Conservation (phyloP, 129 eudicot species). For the Pittosporum tobira region DNA sequence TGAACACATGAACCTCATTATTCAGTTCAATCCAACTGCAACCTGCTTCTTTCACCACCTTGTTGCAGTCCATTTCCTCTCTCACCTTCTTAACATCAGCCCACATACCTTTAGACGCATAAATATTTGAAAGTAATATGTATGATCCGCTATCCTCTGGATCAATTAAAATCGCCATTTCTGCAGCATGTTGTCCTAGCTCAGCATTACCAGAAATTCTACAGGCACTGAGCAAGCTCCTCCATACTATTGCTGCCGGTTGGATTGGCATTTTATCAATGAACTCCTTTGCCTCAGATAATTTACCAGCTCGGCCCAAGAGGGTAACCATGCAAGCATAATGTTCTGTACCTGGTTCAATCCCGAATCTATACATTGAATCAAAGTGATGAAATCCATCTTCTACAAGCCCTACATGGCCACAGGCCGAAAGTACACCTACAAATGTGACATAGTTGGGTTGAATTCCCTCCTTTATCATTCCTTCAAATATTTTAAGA, state of each 20-base stretch:
- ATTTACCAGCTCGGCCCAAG: constrained; percentile 55
- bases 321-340: constrained; percentile 66
- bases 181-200: constrained; percentile 55
- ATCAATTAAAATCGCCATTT: constrained; percentile 50
- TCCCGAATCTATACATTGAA: constrained; percentile 43
- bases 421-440: constrained; percentile 74
- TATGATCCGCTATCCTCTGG: constrained; percentile 63
- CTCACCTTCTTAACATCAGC: constrained; percentile 48
- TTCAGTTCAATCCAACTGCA: constrained; percentile 64
- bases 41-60: constrained; percentile 61
- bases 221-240: constrained; percentile 66
- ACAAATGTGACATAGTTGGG: constrained; percentile 59
- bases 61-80: constrained; percentile 42
- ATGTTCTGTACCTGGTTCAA: constrained; percentile 65
- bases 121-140: constrained; percentile 61
- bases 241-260: constrained; percentile 53
- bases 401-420: constrained; percentile 55
- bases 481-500: constrained; percentile 32
- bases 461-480: constrained; percentile 33
- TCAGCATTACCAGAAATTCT: constrained; percentile 39
- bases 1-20: constrained; percentile 37
- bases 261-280: constrained; percentile 49
- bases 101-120: constrained; percentile 58
- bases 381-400: constrained; percentile 38
- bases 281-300: constrained; percentile 48